Base-by-base conservation (phyloP, 2,329 filamentous ascomycete species). In the Aspergillus ochraceus region DNA sequence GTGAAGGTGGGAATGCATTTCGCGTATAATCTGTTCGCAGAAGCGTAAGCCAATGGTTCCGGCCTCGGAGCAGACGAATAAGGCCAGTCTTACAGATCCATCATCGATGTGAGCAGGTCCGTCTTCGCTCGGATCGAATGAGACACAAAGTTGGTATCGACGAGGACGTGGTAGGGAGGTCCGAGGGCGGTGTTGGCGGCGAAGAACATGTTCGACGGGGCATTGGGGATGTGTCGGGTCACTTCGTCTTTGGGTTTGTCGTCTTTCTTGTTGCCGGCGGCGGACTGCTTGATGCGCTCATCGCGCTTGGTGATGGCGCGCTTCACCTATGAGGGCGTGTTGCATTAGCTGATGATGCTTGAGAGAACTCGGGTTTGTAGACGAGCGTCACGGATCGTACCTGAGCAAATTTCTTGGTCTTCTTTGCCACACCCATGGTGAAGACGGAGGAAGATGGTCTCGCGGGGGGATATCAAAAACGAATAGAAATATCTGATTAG, bases 71-170 rank as follows among this genome's bases (percentile, higher is more conserved):
- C 10, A 22, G 12, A 36, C 22, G 54, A 47, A 36, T 22, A 53
- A 52, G 9, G 8, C 22, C 45, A 50, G 42, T 45, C 65, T 55
- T 51, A 68, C 66, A 68, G 90, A 75, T 97, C 92, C 91, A 97
- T 97, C 81, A 97, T 91, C 3, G 89, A 88, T 61, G 94, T 89
- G 20, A 96, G 84, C 12, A 98, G 81, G 36, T 93, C 91, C 20
- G 98, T 86, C 79, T 99, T 98, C 67, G 90, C 87, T 76, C 93
- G 90, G 2, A 98, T 91, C 0, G 92, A 95, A 77, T 97, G 92
- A 45, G 88, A 91, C 64, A 97, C 84, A 73, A 97, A 97, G 74
- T 96, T 96, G 75, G 92, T 94, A 76, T 96, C 91, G 71, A 95
- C 84, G 10, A 96, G 85, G 58, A 94, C 85, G 53, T 80, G 83